Percentiles rank a stretch among this genome's conserved stretches.
These are phyloP conservation scores for Cryptococcus floricola DNA, from an alignment of 1,284 basidiomycete species.

Conservation along the genomic window DNA sequence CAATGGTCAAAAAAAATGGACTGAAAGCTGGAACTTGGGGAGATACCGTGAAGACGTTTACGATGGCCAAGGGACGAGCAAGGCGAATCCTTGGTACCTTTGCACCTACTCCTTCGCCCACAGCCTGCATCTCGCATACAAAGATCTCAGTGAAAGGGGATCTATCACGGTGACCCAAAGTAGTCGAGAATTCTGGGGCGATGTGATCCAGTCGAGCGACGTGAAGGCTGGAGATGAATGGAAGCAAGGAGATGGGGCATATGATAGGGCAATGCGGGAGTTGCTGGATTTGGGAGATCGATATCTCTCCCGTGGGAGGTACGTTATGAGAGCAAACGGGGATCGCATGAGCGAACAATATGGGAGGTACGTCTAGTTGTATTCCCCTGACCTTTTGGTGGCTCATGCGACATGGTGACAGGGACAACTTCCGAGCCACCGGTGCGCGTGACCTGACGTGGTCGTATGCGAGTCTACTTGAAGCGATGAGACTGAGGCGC, in stretches of 20 bases:
- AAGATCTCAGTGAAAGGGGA: constrained; percentile 16
- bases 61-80: constrained; percentile 44
- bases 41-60: constrained; percentile 53
- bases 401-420: constrained; percentile 1
- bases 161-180: constrained; percentile 25
- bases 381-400: background rate
- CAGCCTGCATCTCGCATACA: constrained; percentile 40
- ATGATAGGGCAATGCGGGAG: constrained; percentile 20
- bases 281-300: constrained; percentile 39
- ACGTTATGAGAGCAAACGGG: constrained; percentile 18
- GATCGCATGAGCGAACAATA: constrained; percentile 51
- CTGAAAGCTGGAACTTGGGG: constrained; percentile 48
- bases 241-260: constrained; percentile 8
- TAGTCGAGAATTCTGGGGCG: constrained; percentile 40
- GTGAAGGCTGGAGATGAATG: constrained; percentile 1
- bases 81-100: constrained; percentile 52
- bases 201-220: constrained; percentile 20
- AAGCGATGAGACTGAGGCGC: constrained; percentile 25
- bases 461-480: constrained; percentile 47
- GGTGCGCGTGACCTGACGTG: constrained; percentile 50
- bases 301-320: constrained; percentile 37
- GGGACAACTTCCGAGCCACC: constrained; percentile 23
- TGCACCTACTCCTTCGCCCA: constrained; percentile 49
- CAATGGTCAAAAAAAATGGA: constrained; percentile 35
- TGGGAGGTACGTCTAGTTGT: constrained; percentile 27